phyloP scores from a whole-genome alignment of 208 protist genomes.

The Trypanosoma lewisi region DNA sequence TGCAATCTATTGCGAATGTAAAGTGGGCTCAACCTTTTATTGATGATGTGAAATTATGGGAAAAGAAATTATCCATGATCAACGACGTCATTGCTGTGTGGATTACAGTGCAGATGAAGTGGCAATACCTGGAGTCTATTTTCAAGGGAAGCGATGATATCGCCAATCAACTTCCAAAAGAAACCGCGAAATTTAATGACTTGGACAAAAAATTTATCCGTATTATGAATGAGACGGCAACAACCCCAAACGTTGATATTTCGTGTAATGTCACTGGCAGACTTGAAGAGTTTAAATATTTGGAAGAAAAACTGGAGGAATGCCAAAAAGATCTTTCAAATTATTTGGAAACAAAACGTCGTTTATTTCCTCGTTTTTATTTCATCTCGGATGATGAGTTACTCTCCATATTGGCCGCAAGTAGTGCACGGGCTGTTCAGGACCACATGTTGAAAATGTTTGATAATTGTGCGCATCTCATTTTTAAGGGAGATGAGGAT shows the following conservation, averaged over 20 bases:
- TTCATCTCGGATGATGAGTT: conserved; percentile 99
- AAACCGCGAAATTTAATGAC: conserved; percentile 97
- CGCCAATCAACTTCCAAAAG: conserved; percentile 97
- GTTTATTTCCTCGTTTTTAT: conserved; percentile 98
- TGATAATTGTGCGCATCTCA: conserved; percentile 94
- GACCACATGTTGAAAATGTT: conserved; percentile 99
- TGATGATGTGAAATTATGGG: conserved; percentile 96
- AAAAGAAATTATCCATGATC: conserved; percentile 94
- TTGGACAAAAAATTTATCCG: conserved; percentile 97
- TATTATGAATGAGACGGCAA: conserved; percentile 95
- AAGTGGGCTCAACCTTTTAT: conserved; percentile 97
- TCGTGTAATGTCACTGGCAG: conserved; percentile 91
- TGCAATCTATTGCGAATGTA: conserved; percentile 96
- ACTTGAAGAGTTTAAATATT: conserved; percentile 90
- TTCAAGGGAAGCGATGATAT: conserved; percentile 99
- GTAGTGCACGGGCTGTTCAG: conserved; percentile 94
- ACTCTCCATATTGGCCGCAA: conserved; percentile 96
- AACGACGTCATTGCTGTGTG: conserved; percentile 97
- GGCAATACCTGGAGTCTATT: conserved; percentile 99
- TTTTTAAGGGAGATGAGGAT: conserved; percentile 92
- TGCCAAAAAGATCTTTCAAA: conserved; percentile 98
- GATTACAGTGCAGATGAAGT: conserved; percentile 98
- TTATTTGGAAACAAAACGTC: conserved; percentile 98
- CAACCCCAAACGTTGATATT: conserved; percentile 92
- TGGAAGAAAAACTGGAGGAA: conserved; percentile 95